phyloP scores from a whole-genome alignment of 2,329 filamentous ascomycete genomes.

The Pseudogymnoascus sp. region DNA sequence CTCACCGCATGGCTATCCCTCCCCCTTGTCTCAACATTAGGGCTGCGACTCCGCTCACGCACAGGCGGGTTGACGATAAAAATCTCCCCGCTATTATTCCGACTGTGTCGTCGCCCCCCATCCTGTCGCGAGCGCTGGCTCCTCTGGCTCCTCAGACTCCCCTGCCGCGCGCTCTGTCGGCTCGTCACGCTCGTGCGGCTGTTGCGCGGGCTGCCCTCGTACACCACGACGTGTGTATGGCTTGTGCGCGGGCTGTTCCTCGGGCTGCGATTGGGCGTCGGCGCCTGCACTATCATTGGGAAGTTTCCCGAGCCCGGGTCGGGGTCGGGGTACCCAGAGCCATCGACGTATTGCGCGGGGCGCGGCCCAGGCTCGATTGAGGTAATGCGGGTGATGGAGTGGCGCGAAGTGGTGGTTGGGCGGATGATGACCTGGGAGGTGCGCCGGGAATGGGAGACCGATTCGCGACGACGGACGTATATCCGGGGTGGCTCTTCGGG shows the following conservation, averaged over 20 bases:
- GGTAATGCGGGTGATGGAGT: neutral
- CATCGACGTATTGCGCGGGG: neutral
- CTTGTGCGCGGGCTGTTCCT: neutral
- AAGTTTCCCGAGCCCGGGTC: neutral
- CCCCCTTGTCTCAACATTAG: neutral
- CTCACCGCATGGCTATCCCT: conserved; percentile 1
- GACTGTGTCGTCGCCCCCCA: neutral
- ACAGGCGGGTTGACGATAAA: conserved; percentile 2
- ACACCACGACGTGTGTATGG: neutral
- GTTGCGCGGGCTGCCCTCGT: neutral
- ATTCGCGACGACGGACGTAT: conserved; percentile 1
- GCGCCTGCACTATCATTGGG: conserved; percentile 4
- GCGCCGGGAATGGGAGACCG: neutral
- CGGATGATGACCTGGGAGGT: neutral
- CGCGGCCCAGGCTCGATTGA: neutral
- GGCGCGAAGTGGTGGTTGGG: neutral
- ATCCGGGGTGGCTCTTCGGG: neutral
- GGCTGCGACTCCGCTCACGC: neutral
- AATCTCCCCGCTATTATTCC: neutral
- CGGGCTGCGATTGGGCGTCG: conserved; percentile 1
- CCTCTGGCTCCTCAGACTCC: neutral
- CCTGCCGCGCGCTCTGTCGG: neutral
- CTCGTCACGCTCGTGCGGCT: conserved; percentile 3
- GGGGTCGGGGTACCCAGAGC: neutral
- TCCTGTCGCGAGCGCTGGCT: conserved; percentile 1